Base-by-base conservation (phyloP, 2,329 filamentous ascomycete genomes). In the Trichoderma atrobrunneum region DNA sequence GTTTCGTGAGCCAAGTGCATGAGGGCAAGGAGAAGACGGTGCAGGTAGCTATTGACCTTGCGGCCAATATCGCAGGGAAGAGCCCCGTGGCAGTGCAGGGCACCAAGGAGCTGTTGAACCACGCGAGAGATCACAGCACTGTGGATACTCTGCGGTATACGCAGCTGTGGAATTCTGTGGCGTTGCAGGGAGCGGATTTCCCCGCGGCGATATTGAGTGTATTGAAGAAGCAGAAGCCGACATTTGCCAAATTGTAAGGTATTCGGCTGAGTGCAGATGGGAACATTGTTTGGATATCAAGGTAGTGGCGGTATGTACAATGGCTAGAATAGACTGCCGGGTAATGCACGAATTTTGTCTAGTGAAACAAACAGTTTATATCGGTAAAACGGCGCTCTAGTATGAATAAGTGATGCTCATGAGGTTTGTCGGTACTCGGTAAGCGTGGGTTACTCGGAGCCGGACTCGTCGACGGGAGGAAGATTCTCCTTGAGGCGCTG, bases 31-130 rank as follows among this genome's bases (percentile, higher is more conserved):
- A 84, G 21, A 87, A 86, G 57, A 88, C 91, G 2, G 79, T 97
- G 28, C 82, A 83, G 54, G 87, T 87, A 48, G 94, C 87, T 0
- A 62, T 95, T 73, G 85, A 88, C 74, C 78, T 93, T 77, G 93
- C 91, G 1, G 82, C 78, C 12, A 77, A 90, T 77, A 88, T 98
- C 72, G 92, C 93, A 32, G 84, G 80, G 21, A 98, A 98, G 87
- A 96, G 93, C 78, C 95, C 95, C 0, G 90, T 98, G 26, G 94
- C 94, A 1, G 92, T 95, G 74, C 89, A 94, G 84, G 91, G 93
- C 7, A 97, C 94, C 10, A 97, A 97, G 85, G 92, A 96, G 83
- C 82, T 97, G 74, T 79, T 97, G 78, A 94, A 96, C 81, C 93
- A 91, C 78, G 92, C 91, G 39, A 87, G 93, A 77, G 95, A 97